Base-by-base conservation (phyloP, 306 rosid species). In the Canavalia gladiata region DNA sequence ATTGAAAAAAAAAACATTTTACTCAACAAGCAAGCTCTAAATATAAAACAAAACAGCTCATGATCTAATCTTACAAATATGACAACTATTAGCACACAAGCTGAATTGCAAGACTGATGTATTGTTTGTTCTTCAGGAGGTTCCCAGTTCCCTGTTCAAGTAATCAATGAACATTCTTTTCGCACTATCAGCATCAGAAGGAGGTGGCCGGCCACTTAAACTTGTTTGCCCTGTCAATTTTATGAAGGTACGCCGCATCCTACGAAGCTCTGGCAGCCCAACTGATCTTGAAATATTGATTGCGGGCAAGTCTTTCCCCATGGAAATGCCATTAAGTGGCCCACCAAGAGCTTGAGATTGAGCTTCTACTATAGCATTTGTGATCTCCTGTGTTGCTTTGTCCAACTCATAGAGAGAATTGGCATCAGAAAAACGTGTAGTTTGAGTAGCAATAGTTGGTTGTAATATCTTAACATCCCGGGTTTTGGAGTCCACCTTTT, bases 131-230 rank as follows among this genome's bases (percentile, higher is more conserved):
- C 79, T 75, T 92, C 94, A 95, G 46, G 86, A 66, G 29, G 87
- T 89, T 80, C 89, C 96, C 55, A 95, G 86, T 78, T 95, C 99
- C 85, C 98, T 92, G 87, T 95, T 93, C 87, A 95, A 85, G 90
- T 95, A 95, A 79, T 95, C 99, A 72, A 95, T 89, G 41, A 95
- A 95, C 98, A 93, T 95, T 85, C 96, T 88, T 88, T 95, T 95
- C 4, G 99, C 99, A 31, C 90, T 90, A 5, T 87, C 90, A 8
- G 96, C 90, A 85, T 95, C 97, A 63, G 94, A 89, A 72, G 99
- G 97, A 35, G 98, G 98, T 0, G 99, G 97, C 0, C 75, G 88
- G 10, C 97, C 99, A 18, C 99, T 95, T 83, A 96, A 87, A 83
- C 98, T 96, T 0, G 99, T 93, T 76, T 96, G 99, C 76, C 98